phyloP scores from a whole-genome alignment of 805 yeast species.

The Jamesozyma gamospora region DNA sequence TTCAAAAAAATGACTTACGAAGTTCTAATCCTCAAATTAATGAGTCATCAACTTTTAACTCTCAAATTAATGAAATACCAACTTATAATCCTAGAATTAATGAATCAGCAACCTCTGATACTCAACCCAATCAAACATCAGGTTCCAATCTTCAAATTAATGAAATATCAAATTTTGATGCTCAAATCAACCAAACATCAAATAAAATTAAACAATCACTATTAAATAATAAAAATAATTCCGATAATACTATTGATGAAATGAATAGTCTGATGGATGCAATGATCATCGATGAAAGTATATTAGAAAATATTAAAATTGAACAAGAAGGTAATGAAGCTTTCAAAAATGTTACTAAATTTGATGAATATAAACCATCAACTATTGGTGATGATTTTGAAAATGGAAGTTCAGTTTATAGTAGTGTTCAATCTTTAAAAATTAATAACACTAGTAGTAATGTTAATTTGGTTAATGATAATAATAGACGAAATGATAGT shows the following conservation, averaged over 20 bases:
- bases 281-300: slow-evolving; percentile 12
- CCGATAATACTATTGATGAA: slow-evolving; percentile 23
- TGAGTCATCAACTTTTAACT: not conserved
- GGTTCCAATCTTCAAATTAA: slow-evolving; percentile 5
- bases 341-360: slow-evolving; percentile 22
- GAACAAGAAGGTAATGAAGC: slow-evolving; percentile 10
- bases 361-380: slow-evolving; percentile 24
- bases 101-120: not conserved
- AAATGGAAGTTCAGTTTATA: slow-evolving; percentile 7
- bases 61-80: not conserved
- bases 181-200: slow-evolving; percentile 10
- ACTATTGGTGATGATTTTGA: slow-evolving; percentile 14
- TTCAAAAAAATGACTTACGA: slow-evolving; percentile 3
- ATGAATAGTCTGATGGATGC: slow-evolving; percentile 31
- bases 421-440: slow-evolving; percentile 11
- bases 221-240: too few relatives aligned
- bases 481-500: too few relatives aligned
- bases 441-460: not conserved
- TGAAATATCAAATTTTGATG: slow-evolving; percentile 5
- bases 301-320: slow-evolving; percentile 1
- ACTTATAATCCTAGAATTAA: not conserved
- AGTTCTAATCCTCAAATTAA: not conserved
- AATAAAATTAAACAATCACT: too few relatives aligned
- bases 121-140: slow-evolving; percentile 10
- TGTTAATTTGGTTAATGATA: not conserved